Conservation (phyloP, 129 eudicot genomes). For the Deinandra increscens region DNA sequence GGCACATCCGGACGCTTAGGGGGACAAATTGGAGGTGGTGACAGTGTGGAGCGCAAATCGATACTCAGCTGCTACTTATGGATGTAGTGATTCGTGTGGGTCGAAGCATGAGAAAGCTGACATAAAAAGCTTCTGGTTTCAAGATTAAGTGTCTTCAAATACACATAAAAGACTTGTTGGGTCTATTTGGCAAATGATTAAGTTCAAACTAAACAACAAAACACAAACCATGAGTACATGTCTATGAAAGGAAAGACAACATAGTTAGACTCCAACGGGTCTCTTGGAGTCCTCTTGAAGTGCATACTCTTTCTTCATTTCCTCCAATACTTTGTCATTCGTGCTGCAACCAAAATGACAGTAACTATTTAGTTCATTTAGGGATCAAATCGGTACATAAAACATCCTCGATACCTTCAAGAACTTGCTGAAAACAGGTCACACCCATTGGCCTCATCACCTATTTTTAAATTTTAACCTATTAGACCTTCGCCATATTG, state of each 20-base stretch:
- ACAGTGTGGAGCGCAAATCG: no score
- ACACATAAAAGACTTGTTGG: background rate
- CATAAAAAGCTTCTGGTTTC: background rate
- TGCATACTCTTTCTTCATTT: slow-evolving; percentile 80
- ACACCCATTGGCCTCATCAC: background rate
- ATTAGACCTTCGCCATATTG: background rate
- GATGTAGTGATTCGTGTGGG: no score
- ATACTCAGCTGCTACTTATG: no score
- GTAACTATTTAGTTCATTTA: background rate
- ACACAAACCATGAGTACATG: background rate
- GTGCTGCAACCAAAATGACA: slow-evolving; percentile 52
- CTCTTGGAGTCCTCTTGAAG: slow-evolving; percentile 63
- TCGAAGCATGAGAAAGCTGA: no score
- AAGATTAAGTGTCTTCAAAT: background rate
- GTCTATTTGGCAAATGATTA: slow-evolving; percentile 1
- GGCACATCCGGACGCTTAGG: no score
- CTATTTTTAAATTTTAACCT: background rate
- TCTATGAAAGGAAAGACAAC: background rate
- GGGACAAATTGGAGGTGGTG: no score
- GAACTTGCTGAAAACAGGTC: background rate
- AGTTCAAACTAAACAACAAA: background rate
- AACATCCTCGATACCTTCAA: background rate
- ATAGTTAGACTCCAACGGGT: slow-evolving; percentile 40
- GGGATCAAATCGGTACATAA: background rate
- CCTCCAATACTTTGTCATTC: slow-evolving; percentile 72